Conservation (phyloP, 352 stramenopile genomes). For the Hyaloperonospora arabidopsidis region DNA sequence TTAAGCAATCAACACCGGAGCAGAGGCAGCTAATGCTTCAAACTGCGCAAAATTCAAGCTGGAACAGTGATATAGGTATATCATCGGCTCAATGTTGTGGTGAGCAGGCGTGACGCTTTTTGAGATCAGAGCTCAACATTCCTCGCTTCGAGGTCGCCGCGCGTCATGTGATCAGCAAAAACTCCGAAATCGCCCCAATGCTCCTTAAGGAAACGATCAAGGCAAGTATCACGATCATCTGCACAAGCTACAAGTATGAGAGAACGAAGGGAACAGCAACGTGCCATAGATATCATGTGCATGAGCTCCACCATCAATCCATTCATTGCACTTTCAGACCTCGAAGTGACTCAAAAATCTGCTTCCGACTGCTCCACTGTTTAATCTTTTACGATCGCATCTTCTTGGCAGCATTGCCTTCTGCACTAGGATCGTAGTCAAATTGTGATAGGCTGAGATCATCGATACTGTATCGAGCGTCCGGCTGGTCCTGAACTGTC, state of each 20-base stretch:
- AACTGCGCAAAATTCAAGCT: conserved; percentile 95
- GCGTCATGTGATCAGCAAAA: conserved; percentile 82
- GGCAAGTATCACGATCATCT: conserved; percentile 79
- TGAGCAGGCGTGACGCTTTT: conserved; percentile 61
- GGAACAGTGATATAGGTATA: conserved; percentile 83
- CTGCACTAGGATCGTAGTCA: conserved; percentile 55
- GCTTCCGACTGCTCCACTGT: neutral
- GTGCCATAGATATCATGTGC: conserved; percentile 33
- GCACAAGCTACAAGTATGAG: conserved; percentile 88
- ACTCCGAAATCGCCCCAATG: conserved; percentile 57
- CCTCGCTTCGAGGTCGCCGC: conserved; percentile 75
- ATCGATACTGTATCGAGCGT: conserved; percentile 60
- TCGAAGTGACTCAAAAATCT: neutral
- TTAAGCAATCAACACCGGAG: conserved; percentile 92
- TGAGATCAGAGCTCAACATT: conserved; percentile 77
- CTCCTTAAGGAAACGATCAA: conserved; percentile 63
- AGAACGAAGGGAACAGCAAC: conserved; percentile 88
- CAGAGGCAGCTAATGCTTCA: conserved; percentile 88
- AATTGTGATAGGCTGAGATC: conserved; percentile 82
- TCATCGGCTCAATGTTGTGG: conserved; percentile 46
- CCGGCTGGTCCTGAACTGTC: conserved; percentile 10
- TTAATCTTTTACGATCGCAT: conserved; percentile 29
- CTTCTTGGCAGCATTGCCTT: conserved; percentile 27
- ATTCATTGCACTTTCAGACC: conserved; percentile 14
- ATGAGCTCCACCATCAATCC: conserved; percentile 10